Conservation (phyloP, 2,329 filamentous ascomycete genomes). For the Chrysoporthe deuterocubensis region DNA sequence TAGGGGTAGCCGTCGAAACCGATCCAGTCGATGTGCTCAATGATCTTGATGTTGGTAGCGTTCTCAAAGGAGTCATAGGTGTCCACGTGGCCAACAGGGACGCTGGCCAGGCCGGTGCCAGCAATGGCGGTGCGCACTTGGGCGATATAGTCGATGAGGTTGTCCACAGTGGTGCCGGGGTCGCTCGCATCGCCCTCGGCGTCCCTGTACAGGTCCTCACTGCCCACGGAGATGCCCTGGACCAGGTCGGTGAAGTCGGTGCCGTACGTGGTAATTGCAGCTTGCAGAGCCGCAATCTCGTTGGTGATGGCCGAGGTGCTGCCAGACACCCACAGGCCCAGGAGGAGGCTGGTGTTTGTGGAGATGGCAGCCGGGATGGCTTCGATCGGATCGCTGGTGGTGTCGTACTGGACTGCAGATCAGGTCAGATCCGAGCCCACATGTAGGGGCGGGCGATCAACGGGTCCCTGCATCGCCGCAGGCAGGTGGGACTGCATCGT, state of each 20-base stretch:
- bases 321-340: slow-evolving; percentile 67
- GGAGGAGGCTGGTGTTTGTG: slow-evolving; percentile 62
- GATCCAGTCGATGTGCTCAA: slow-evolving; percentile 66
- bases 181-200: slow-evolving; percentile 59
- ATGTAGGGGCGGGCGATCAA: background rate
- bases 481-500: background rate
- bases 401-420: slow-evolving; percentile 59
- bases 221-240: slow-evolving; percentile 68
- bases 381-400: slow-evolving; percentile 73
- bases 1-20: slow-evolving; percentile 70
- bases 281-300: slow-evolving; percentile 64
- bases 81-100: slow-evolving; percentile 68
- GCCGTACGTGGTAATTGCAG: slow-evolving; percentile 55
- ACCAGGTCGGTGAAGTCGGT: slow-evolving; percentile 61
- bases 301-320: slow-evolving; percentile 60
- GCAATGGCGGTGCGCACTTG: slow-evolving; percentile 51
- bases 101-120: slow-evolving; percentile 39
- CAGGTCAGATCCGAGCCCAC: slow-evolving; percentile 6
- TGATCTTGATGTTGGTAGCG: slow-evolving; percentile 60
- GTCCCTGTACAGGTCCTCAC: slow-evolving; percentile 69
- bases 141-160: slow-evolving; percentile 68
- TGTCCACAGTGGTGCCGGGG: slow-evolving; percentile 61
- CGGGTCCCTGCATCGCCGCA: background rate
- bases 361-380: slow-evolving; percentile 74
- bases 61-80: slow-evolving; percentile 69